A percentile compares a stretch with the other conserved stretches of the same genome.
These are phyloP conservation scores for Malassezia psittaci DNA, from an alignment of 1,284 basidiomycete species.

Conservation along the genomic window DNA sequence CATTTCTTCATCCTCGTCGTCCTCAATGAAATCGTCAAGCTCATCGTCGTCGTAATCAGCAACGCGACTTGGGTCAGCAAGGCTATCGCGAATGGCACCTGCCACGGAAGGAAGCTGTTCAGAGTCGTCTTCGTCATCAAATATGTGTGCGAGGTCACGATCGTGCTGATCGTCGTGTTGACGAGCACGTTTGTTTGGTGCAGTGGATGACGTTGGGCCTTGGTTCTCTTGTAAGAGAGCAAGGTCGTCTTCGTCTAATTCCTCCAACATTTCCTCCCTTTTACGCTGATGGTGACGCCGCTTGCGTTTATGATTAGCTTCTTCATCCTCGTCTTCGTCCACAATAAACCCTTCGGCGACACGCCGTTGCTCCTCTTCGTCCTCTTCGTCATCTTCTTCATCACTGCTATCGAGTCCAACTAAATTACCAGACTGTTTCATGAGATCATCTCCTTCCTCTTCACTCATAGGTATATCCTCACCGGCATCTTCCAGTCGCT, in stretches of 20 bases:
- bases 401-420: constrained; percentile 35
- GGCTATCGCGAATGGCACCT: constrained; percentile 24
- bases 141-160: constrained; percentile 65
- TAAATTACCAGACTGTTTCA: constrained; percentile 36
- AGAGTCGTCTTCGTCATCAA: constrained; percentile 61
- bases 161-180: constrained; percentile 49
- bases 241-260: constrained; percentile 88
- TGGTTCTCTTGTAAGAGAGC: constrained; percentile 91
- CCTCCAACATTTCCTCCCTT: constrained; percentile 50
- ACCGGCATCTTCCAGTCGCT: constrained; percentile 17
- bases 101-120: constrained; percentile 48
- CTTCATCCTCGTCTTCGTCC: constrained; percentile 44
- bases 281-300: constrained; percentile 14
- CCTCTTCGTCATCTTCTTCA: constrained; percentile 44
- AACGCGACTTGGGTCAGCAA: constrained; percentile 17
- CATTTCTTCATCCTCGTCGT: constrained; percentile 51
- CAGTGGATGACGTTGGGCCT: constrained; percentile 50
- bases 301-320: constrained; percentile 58
- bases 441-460: constrained; percentile 39
- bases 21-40: constrained; percentile 67
- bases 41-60: constrained; percentile 47
- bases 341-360: constrained; percentile 46
- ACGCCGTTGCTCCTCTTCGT: constrained; percentile 43
- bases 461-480: constrained; percentile 28
- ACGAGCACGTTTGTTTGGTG: constrained; percentile 20